Percentiles rank a stretch among this genome's conserved stretches.
Conservation (phyloP, 1,139 yeast genomes). For the Suhomyces panamericanus region DNA sequence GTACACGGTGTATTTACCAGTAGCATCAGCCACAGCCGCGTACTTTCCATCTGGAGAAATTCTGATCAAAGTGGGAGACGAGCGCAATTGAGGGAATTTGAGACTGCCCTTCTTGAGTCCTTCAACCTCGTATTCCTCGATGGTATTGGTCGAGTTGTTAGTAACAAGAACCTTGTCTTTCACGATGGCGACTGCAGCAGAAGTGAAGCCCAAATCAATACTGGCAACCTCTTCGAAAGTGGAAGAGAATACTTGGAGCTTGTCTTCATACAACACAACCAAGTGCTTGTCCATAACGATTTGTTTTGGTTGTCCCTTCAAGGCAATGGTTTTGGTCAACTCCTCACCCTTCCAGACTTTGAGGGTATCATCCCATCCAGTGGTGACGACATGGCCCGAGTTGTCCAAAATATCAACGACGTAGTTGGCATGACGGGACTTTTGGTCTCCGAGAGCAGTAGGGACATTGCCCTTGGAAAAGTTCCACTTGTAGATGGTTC, state of each 20-base stretch:
- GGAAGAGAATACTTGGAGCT: conserved; percentile 36
- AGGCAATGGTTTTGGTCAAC: conserved; percentile 27
- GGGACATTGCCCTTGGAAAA: conserved; percentile 32
- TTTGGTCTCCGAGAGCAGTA: conserved; percentile 22
- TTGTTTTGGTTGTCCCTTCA: conserved; percentile 67
- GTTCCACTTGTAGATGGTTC: conserved; percentile 65
- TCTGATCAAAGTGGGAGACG: conserved; percentile 61
- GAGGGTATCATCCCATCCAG: conserved; percentile 90
- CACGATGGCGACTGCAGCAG: conserved; percentile 36
- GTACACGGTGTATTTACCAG: conserved; percentile 80
- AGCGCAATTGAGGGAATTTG: conserved; percentile 51
- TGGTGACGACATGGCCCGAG: conserved; percentile 42
- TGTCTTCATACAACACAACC: conserved; percentile 52
- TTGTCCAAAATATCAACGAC: conserved; percentile 46
- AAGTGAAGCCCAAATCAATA: conserved; percentile 34
- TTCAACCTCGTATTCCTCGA: conserved; percentile 28
- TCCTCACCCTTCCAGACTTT: conserved; percentile 41
- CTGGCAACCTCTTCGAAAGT: conserved; percentile 22
- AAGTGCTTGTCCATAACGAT: conserved; percentile 33
- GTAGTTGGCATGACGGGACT: conserved; percentile 55
- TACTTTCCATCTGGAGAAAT: conserved; percentile 70
- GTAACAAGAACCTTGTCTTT: conserved; percentile 51
- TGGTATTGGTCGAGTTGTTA: conserved; percentile 42
- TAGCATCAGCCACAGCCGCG: conserved; percentile 81
- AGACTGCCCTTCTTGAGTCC: conserved; percentile 18